These are phyloP conservation scores for Lathyrus sativus DNA, from an alignment of 306 rosid species.

Conservation along the genomic window DNA sequence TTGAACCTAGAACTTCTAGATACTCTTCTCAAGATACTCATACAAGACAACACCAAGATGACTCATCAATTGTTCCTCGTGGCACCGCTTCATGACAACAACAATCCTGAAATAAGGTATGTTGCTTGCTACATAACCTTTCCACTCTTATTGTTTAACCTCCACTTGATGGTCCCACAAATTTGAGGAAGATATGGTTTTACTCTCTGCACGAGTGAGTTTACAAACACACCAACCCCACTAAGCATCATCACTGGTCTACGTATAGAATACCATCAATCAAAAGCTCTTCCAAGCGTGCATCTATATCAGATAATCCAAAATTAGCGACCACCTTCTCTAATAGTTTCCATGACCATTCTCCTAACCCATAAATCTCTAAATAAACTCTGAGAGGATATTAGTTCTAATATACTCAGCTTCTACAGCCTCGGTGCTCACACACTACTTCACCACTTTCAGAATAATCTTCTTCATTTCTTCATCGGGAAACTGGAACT, in stretches of 20 bases:
- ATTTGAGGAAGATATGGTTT: slow-evolving; percentile 93
- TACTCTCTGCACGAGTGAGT: slow-evolving; percentile 90
- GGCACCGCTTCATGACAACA: too few species aligned
- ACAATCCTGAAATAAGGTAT: too few species aligned
- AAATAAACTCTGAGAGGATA: slow-evolving; percentile 79
- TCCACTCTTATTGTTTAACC: too few species aligned
- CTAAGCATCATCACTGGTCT: slow-evolving; percentile 98
- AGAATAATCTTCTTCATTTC: slow-evolving; percentile 96
- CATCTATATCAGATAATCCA: slow-evolving; percentile 88
- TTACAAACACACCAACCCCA: slow-evolving; percentile 91
- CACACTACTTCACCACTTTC: slow-evolving; percentile 96
- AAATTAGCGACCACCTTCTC: slow-evolving; percentile 92
- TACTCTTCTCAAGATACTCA: too few species aligned
- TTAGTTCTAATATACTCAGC: slow-evolving; percentile 64
- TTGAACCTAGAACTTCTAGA: too few species aligned
- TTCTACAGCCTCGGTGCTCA: slow-evolving; percentile 93
- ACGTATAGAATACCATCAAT: slow-evolving; percentile 94
- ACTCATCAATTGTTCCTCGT: too few species aligned
- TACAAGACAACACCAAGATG: too few species aligned
- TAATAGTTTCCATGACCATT: slow-evolving; percentile 98
- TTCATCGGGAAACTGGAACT: slow-evolving; percentile 97
- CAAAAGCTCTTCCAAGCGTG: slow-evolving; percentile 90
- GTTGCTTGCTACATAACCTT: too few species aligned
- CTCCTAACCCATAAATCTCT: slow-evolving; percentile 95
- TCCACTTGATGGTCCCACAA: slow-evolving; percentile 98